Base-by-base conservation (phyloP, 352 stramenopile genomes). In the Pythium phragmiticola region DNA sequence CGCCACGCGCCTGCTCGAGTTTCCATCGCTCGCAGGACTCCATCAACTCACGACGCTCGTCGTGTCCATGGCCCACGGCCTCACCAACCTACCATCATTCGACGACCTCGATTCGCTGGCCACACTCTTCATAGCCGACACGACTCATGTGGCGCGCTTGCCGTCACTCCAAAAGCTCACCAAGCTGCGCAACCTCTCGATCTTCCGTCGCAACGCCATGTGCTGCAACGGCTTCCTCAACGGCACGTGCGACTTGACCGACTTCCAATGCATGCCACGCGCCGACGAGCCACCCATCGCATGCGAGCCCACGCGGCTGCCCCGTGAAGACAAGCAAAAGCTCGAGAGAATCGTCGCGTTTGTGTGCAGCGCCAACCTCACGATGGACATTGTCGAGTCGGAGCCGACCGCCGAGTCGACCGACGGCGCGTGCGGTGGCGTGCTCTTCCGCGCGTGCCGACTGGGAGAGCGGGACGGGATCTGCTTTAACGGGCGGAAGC, bases 151-250 rank as follows among this genome's bases (percentile, higher is more conserved):
- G 6, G 16, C 28, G 21, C 2, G 3, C 2, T 48, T 69, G 5
- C 66, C 66, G 13, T 63, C 66, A 3, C 16, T 69, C 0, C 26
- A 47, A 12, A 11, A 34, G 2, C 60, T 73, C 16, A 41, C 26
- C 9, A 12, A 41, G 2, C 61, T 73, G 21, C 43, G 55, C 2
- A 47, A 3, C 3, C 61, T 73, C 21, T 43, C 57, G 28, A 28
- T 69, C 28, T 42, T 46, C 14, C 21, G 30, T 7, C 49, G 60
- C 11, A 66, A 63, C 17, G 37, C 66, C n/a, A 39, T 69, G 45
- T 73, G 66, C 52, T 73, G 66, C 57, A 73, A 73, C 34, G 66
- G 66, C 19, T 72, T 65, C 28, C 26, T 72, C 47, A 54, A 33
- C 5, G 66, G 50, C 30, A 41, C 11, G 23, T 72, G 66, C 41